Conservation (phyloP, 2,329 filamentous ascomycete genomes). For the Fusarium multiceps region DNA sequence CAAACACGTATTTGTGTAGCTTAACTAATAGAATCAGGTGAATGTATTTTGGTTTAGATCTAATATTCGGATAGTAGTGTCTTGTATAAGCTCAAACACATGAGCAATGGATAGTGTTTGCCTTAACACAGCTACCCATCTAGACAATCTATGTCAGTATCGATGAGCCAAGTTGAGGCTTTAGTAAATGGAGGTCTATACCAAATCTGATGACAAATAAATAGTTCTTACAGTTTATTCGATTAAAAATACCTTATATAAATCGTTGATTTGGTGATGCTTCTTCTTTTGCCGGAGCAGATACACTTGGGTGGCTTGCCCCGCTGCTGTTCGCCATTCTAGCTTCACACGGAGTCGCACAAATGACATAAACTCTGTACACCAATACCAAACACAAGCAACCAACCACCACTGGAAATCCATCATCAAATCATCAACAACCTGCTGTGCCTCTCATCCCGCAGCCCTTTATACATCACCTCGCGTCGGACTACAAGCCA, state of each 20-base stretch:
- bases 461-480: background rate
- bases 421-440: background rate
- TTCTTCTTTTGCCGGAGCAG: background rate
- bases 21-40: too few species aligned
- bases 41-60: too few species aligned
- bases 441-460: background rate
- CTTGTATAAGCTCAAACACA: background rate
- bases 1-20: background rate
- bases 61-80: too few species aligned
- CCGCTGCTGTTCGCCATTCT: conserved; percentile 27
- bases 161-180: background rate
- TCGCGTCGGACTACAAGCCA: background rate
- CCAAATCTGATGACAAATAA: background rate
- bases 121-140: background rate
- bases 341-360: conserved; percentile 28
- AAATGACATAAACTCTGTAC: conserved; percentile 26
- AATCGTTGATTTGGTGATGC: background rate
- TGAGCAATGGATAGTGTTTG: background rate
- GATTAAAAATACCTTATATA: background rate
- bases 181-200: background rate
- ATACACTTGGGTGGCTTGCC: conserved; percentile 20
- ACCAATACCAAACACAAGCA: conserved; percentile 3
- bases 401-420: background rate
- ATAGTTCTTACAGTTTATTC: background rate
- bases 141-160: background rate